Conservation (phyloP, 495 filamentous ascomycete species). For the Astrocystis sublimbata region DNA sequence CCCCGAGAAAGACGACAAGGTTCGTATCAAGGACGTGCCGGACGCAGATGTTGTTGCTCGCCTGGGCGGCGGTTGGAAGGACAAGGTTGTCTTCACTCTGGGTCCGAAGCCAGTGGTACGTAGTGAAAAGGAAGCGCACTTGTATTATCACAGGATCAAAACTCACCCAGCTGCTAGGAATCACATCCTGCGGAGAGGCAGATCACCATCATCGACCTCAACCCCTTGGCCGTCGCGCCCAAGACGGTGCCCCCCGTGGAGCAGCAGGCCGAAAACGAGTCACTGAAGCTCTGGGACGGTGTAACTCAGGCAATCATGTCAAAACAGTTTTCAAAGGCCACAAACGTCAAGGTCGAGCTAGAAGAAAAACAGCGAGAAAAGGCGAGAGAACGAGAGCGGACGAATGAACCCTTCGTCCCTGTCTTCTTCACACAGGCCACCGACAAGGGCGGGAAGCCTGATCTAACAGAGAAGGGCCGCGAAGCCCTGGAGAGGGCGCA, state of each 20-base stretch:
- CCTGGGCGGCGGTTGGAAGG: slow-evolving; percentile 79
- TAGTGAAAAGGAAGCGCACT: neutral
- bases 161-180: slow-evolving; percentile 29
- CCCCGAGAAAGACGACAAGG: slow-evolving; percentile 74
- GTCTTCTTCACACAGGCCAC: slow-evolving; percentile 81
- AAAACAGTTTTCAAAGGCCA: slow-evolving; percentile 83
- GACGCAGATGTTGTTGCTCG: slow-evolving; percentile 80
- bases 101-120: slow-evolving; percentile 55
- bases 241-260: slow-evolving; percentile 77
- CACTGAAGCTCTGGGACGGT: slow-evolving; percentile 79
- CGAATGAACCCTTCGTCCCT: slow-evolving; percentile 73
- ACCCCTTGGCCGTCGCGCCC: slow-evolving; percentile 70
- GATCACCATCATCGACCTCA: slow-evolving; percentile 78
- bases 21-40: slow-evolving; percentile 78
- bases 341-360: slow-evolving; percentile 82
- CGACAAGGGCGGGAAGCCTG: slow-evolving; percentile 73
- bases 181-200: slow-evolving; percentile 59
- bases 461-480: slow-evolving; percentile 75
- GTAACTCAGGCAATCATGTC: slow-evolving; percentile 85
- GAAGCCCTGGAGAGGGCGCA: slow-evolving; percentile 70
- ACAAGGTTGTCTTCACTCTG: slow-evolving; percentile 55
- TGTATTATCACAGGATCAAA: neutral
- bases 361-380: slow-evolving; percentile 87
- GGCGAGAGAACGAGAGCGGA: slow-evolving; percentile 72
- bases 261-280: slow-evolving; percentile 84